Percentiles rank a stretch among this genome's conserved stretches.
Evolutionary conservation across 2,329 filamentous ascomycete genomes (phyloP).

Genomic region (Leptographium flavum): DNA sequence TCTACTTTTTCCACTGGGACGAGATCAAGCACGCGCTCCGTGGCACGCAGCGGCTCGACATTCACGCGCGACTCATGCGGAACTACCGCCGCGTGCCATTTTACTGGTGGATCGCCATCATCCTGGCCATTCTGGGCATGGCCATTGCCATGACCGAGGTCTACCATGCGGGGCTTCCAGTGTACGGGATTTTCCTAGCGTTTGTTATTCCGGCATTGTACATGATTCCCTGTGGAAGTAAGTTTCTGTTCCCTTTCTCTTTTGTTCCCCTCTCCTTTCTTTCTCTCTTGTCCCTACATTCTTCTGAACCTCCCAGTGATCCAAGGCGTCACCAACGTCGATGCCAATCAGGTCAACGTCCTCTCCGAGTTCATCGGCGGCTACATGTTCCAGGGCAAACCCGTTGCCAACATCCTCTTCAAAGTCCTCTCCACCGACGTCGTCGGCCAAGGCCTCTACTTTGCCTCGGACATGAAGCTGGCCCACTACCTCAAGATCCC

Average conservation of each 20-base stretch:
- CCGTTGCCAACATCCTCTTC: slow-evolving; percentile 31
- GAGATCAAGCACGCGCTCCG: slow-evolving; percentile 16
- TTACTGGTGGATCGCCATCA: slow-evolving; percentile 29
- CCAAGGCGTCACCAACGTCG: slow-evolving; percentile 31
- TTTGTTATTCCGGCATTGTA: slow-evolving; percentile 29
- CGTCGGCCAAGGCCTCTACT: slow-evolving; percentile 28
- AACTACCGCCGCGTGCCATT: slow-evolving; percentile 22
- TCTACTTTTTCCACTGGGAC: slow-evolving; percentile 55
- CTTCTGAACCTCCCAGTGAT: slow-evolving; percentile 21
- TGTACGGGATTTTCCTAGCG: slow-evolving; percentile 28
- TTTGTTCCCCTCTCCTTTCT: neutral
- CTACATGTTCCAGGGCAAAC: slow-evolving; percentile 29
- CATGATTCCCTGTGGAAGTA: slow-evolving; percentile 28
- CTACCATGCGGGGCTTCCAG: slow-evolving; percentile 29
- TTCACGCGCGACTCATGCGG: slow-evolving; percentile 9
- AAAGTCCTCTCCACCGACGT: slow-evolving; percentile 27
- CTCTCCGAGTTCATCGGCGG: slow-evolving; percentile 33
- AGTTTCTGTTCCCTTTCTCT: neutral
- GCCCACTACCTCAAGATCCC: slow-evolving; percentile 37
- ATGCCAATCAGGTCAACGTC: slow-evolving; percentile 32
- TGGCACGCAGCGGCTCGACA: slow-evolving; percentile 15
- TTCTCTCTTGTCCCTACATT: neutral
- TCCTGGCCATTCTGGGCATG: slow-evolving; percentile 19
- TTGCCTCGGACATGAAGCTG: slow-evolving; percentile 34
- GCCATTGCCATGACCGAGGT: slow-evolving; percentile 25